Conservation (phyloP, 805 yeast genomes). For the Starmera amethionina region DNA sequence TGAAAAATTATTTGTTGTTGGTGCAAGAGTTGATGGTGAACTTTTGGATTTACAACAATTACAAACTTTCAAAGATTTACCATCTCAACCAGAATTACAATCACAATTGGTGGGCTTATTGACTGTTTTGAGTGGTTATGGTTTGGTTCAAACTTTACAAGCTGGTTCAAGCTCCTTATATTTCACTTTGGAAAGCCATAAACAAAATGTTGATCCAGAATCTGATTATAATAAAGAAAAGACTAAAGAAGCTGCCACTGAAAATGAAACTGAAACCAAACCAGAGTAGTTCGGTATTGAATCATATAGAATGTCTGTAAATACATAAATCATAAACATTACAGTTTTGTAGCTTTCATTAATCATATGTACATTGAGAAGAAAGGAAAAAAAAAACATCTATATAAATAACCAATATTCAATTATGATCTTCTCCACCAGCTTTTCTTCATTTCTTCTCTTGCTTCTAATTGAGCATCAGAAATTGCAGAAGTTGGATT, state of each 20-base stretch:
- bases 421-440: conserved; percentile 13
- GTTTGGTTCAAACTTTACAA: conserved; percentile 74
- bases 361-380: background rate
- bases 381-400: background rate
- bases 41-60: conserved; percentile 44
- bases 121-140: conserved; percentile 82
- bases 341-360: background rate
- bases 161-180: conserved; percentile 58
- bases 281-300: no score
- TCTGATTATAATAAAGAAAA: conserved; percentile 2
- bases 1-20: conserved; percentile 73
- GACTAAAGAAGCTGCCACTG: background rate
- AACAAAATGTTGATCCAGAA: conserved; percentile 29
- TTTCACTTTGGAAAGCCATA: conserved; percentile 62
- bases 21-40: conserved; percentile 69
- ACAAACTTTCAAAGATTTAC: conserved; percentile 60
- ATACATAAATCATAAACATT: background rate
- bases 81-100: conserved; percentile 61
- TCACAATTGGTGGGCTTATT: conserved; percentile 77
- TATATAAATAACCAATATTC: no score
- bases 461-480: conserved; percentile 15
- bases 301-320: background rate
- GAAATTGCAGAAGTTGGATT: conserved; percentile 15
- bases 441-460: conserved; percentile 18
- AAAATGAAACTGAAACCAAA: background rate